These are phyloP conservation scores for Phytopythium cucurbitacearum DNA, from an alignment of 352 stramenopile species.

Conservation along the genomic window DNA sequence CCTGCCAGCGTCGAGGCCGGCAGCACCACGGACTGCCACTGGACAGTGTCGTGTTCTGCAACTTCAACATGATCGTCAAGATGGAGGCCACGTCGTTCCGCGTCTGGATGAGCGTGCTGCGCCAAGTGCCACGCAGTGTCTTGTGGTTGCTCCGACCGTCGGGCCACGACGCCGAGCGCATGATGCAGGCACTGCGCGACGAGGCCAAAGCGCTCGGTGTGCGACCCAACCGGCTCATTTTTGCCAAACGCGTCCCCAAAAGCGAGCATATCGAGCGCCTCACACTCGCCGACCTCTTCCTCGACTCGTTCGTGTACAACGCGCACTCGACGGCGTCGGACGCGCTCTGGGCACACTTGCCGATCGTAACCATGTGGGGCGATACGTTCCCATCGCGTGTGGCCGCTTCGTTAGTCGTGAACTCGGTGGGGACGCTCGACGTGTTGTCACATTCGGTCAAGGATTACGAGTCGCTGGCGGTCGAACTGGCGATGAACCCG, in stretches of 20 bases:
- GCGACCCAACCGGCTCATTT: slow-evolving; percentile 54
- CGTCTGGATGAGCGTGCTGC: slow-evolving; percentile 87
- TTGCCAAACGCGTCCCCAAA: slow-evolving; percentile 60
- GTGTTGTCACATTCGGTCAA: slow-evolving; percentile 50
- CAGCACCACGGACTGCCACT: slow-evolving; percentile 21
- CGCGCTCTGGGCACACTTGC: slow-evolving; percentile 84
- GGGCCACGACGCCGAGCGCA: slow-evolving; percentile 10
- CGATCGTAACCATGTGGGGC: slow-evolving; percentile 86
- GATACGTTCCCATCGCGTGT: slow-evolving; percentile 72
- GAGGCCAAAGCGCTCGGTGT: slow-evolving; percentile 73
- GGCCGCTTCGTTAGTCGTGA: slow-evolving; percentile 50
- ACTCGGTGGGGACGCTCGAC: slow-evolving; percentile 19
- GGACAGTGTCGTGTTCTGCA: slow-evolving; percentile 70
- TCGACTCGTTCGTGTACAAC: slow-evolving; percentile 95
- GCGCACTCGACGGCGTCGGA: slow-evolving; percentile 94
- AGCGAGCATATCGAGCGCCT: slow-evolving; percentile 78
- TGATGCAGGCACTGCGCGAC: slow-evolving; percentile 22
- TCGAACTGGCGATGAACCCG: slow-evolving; percentile 31
- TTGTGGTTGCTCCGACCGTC: slow-evolving; percentile 81
- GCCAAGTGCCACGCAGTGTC: slow-evolving; percentile 73
- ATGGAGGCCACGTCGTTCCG: slow-evolving; percentile 88
- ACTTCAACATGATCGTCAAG: slow-evolving; percentile 95
- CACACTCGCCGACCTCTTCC: slow-evolving; percentile 84
- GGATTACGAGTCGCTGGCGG: slow-evolving; percentile 64
- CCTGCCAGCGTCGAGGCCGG: slow-evolving; percentile 18